Evolutionary conservation across 2,329 filamentous ascomycete genomes (phyloP), one percentile per base, ranked within the genome.

Genomic region (Colletotrichum truncatum): DNA sequence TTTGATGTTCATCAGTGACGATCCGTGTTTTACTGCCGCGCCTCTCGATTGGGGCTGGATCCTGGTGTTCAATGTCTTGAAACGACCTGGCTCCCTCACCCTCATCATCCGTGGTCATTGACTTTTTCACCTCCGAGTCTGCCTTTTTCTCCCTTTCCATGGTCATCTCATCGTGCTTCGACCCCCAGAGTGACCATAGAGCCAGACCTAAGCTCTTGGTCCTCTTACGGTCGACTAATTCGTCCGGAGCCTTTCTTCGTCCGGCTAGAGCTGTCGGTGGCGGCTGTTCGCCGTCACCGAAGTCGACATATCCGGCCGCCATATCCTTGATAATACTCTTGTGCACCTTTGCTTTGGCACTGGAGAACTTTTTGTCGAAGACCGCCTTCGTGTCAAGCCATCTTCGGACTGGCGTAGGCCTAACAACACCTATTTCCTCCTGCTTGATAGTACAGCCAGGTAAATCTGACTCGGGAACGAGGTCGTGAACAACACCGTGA

Each of bases 151-250:
- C 87, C 4, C 87, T 81, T 48, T 83, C 80, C 4, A 97, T 84
- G 0, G 91, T 92, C 67, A 84, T 84, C 76, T 95, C 87, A 74
- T 98, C 96, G 73, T 98, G 93, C 74, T 92, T 97, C 46, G 91
- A 94, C 12, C 93, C 94, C 92, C 94, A 97, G 1, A 91, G 83
- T 52, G 89, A 92, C 95, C 95, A 98, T 69, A 98, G 80, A 3
- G 90, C 88, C 76, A 98, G 82, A 7, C 91, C 93, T 78, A 91
- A 87, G 69, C 92, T 94, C 82, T 87, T 90, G 69, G 79, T 84
- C 77, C 83, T 89, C 73, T 85, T 85, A 70, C 82, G 83, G 67
- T 85, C 83, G n/a, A 82, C 76, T 69, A 81, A 70, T 53, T 80
- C 80, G 65, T 82, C 73, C 49, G 81, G 76, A 34, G 80, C 80